These are phyloP conservation scores for Raffaelea arxii DNA, from an alignment of 2,329 filamentous ascomycete species.

Conservation along the genomic window DNA sequence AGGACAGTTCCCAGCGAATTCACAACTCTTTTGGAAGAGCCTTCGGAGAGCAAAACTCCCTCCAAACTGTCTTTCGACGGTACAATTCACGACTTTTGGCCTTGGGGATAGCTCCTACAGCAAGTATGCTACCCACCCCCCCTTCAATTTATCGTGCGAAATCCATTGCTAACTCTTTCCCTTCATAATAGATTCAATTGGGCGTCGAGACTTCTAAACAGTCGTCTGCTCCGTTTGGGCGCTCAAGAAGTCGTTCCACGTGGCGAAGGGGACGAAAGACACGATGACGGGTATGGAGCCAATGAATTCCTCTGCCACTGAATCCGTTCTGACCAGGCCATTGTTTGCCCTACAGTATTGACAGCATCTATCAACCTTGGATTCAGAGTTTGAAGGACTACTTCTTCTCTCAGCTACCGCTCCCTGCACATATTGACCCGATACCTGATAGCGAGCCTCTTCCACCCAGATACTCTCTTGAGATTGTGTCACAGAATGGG, in stretches of 20 bases:
- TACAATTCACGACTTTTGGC: slow-evolving; percentile 79
- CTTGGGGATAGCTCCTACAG: slow-evolving; percentile 91
- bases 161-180: not conserved
- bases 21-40: slow-evolving; percentile 72
- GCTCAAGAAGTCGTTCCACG: slow-evolving; percentile 65
- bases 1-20: slow-evolving; percentile 83
- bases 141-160: not conserved
- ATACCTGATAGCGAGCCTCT: slow-evolving; percentile 67
- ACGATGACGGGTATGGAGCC: slow-evolving; percentile 70
- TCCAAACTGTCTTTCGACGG: slow-evolving; percentile 53
- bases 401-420: slow-evolving; percentile 58
- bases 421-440: slow-evolving; percentile 55
- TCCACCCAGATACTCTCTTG: slow-evolving; percentile 57
- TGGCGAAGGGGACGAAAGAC: slow-evolving; percentile 88
- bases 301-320: not conserved
- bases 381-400: slow-evolving; percentile 54
- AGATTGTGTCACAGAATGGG: slow-evolving; percentile 8
- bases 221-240: slow-evolving; percentile 74
- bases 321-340: not conserved
- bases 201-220: slow-evolving; percentile 80
- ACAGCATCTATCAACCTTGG: slow-evolving; percentile 77
- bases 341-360: slow-evolving; percentile 45
- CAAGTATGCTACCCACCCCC: slow-evolving; percentile 47
- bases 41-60: slow-evolving; percentile 71
- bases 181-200: slow-evolving; percentile 65